A percentile compares a stretch with the other conserved stretches of the same genome.
Evolutionary conservation across 208 protist genomes (phyloP).

Genomic region (Naegleria fowleri): DNA sequence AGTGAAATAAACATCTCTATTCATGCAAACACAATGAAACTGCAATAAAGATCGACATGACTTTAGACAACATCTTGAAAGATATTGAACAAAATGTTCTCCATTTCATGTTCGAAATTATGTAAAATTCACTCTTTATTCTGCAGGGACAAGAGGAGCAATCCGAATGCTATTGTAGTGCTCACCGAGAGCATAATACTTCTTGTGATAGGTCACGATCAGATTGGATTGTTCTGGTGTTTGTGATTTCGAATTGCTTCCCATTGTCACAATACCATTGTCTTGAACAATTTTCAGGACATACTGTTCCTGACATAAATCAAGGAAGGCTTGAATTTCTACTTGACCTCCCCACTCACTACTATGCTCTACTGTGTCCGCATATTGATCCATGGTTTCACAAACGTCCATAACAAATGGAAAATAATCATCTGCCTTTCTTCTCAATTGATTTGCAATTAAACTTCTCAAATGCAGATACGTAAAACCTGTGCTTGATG

Average conservation of each 20-base stretch:
- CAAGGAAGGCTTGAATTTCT: background rate
- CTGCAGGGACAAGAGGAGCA: background rate
- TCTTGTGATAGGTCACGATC: background rate
- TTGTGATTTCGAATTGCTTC: background rate
- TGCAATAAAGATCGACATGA: too few relatives aligned
- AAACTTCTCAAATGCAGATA: background rate
- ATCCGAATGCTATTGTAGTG: background rate
- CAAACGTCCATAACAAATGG: background rate
- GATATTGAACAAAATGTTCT: too few relatives aligned
- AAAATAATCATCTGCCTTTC: background rate
- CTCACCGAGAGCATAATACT: conserved; percentile 16
- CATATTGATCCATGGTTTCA: conserved; percentile 15
- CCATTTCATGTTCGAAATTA: too few relatives aligned
- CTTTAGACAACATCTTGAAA: too few relatives aligned
- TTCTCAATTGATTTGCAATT: conserved; percentile 8
- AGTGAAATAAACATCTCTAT: too few relatives aligned
- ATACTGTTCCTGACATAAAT: background rate
- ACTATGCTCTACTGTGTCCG: background rate
- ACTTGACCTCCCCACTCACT: conserved; percentile 23
- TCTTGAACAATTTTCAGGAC: background rate
- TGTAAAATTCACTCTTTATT: too few relatives aligned
- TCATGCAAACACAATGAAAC: too few relatives aligned
- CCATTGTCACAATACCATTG: background rate
- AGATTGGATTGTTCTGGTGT: background rate
- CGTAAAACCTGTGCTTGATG: background rate